Base-by-base conservation (phyloP, 2,329 filamentous ascomycete species). In the Cytospora piceae region DNA sequence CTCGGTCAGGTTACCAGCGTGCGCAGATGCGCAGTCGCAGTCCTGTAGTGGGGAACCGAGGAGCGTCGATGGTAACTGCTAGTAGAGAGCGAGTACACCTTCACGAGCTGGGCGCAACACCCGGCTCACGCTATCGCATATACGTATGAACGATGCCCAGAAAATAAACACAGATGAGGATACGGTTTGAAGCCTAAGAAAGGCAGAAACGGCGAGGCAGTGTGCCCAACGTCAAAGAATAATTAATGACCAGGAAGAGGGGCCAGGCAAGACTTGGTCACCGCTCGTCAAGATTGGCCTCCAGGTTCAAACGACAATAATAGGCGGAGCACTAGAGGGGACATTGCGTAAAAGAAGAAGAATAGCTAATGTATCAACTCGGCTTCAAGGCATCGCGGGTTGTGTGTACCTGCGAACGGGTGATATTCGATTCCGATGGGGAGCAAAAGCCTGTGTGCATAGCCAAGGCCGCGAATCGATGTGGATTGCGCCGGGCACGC, bases 111-210 rank as follows among this genome's bases (percentile, higher is more conserved):
- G 63, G 63, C 54, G 59, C 46, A 32, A 32, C 57, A 62, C 63
- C 66, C 63, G 60, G 66, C 63, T 55, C 58, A 56, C 54, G 58
- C 58, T 60, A 52, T 64, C 66, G 56, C 66, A 66, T 58, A 53
- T 58, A 46, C 54, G 56, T 53, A 37, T 49, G 55, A 29, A 24
- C 22, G 53, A 54, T 37, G 52, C 39, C 37, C 55, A 31, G 31
- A 31, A 31, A 29, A 22, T 51, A 53, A 53, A 39, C 20, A 52
- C 46, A 34, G 27, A 32, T 4, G 49, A 65, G 58, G 15, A 52
- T 29, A n/a, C 27, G 39, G 39, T 29, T 15, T 55, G 32, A 34
- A 31, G 52, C n/a, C 57, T 29, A 27, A 17, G 31, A 61, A 51
- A 49, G 52, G 61, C 58, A 63, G 65, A 27, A 63, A 55, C n/a